Evolutionary conservation across 129 eudicot species (phyloP), one percentile per base, ranked within the genome.

Genomic region (Pittosporum tobira): DNA sequence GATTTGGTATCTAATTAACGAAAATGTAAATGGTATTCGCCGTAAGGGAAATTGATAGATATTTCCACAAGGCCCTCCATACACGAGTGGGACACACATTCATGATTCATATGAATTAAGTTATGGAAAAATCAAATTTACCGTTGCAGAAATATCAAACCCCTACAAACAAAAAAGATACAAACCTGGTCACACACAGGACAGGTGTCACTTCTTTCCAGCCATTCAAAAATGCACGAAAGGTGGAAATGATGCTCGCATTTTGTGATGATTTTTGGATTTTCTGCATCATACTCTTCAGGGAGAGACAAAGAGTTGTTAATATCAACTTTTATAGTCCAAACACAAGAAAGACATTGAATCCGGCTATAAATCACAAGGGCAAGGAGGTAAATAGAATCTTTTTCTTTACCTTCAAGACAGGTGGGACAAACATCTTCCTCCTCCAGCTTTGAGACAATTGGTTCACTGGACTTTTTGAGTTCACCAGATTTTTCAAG

Each of bases 381-480:
- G n/a, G n/a, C n/a, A n/a, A n/a, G n/a, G n/a, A n/a, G n/a, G n/a
- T n/a, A n/a, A n/a, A n/a, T n/a, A n/a, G n/a, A n/a, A n/a, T n/a
- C n/a, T n/a, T n/a, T n/a, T n/a, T n/a, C n/a, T n/a, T n/a, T n/a
- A 80, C 87, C 87, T 76, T 80, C 87, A 37, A 80, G 76, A 73
- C 87, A 80, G 44, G 76, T 80, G 19, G 87, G 82, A 48, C 87
- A 80, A 34, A 42, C 64, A 64, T 76, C 82, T 57, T 68, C 87
- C 51, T 76, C 84, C 12, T 78, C 82, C 2, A 44, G 27, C 25
- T 60, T 40, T 42, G 63, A 38, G 49, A 36, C 38, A 64, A 9
- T 48, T 27, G 38, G 20, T 16, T 13, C 34, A 30, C 20, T 28
- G 1, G 74, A 56, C 45, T 71, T 75, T n/a, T n/a, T n/a, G n/a